A percentile compares a stretch with the other conserved stretches of the same genome.
Evolutionary conservation across 352 stramenopile species (phyloP).

Genomic region (Globisporangium takayamanum): DNA sequence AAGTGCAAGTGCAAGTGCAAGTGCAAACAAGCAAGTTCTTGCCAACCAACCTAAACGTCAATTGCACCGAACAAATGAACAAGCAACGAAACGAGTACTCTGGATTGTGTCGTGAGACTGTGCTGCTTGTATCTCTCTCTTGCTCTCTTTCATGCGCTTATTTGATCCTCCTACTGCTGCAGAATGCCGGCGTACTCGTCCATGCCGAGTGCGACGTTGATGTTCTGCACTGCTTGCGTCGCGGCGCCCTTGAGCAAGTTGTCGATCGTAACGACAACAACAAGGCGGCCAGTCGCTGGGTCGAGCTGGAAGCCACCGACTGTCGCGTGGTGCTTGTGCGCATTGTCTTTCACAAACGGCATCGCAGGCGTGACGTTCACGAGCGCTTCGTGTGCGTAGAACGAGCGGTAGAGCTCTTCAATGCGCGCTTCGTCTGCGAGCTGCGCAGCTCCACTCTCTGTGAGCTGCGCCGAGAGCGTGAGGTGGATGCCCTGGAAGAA

Average conservation of each 20-base stretch:
- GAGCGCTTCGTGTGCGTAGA: constrained; percentile 80
- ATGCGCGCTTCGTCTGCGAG: constrained; percentile 67
- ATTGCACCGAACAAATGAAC: too few relatives aligned
- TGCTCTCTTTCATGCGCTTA: neutral
- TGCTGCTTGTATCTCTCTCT: neutral
- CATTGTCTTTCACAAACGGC: constrained; percentile 75
- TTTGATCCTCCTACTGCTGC: neutral
- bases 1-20: too few relatives aligned
- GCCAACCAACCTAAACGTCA: too few relatives aligned
- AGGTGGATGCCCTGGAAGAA: constrained; percentile 94
- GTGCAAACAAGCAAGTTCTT: too few relatives aligned
- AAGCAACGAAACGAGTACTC: too few relatives aligned
- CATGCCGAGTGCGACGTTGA: constrained; percentile 91
- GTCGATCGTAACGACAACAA: constrained; percentile 89
- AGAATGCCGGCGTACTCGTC: constrained; percentile 80
- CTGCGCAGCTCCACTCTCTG: constrained; percentile 28
- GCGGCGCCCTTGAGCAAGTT: constrained; percentile 93
- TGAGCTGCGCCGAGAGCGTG: constrained; percentile 77
- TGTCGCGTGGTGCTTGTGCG: constrained; percentile 64
- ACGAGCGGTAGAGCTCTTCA: constrained; percentile 68
- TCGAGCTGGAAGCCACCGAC: constrained; percentile 89
- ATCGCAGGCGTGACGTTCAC: constrained; percentile 71
- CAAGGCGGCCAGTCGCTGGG: constrained; percentile 72
- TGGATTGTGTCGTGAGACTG: too few relatives aligned
- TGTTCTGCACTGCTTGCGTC: constrained; percentile 92